Evolutionary conservation across 768 basidiomycete genomes (phyloP).

Genomic region (Ramaria rubella): DNA sequence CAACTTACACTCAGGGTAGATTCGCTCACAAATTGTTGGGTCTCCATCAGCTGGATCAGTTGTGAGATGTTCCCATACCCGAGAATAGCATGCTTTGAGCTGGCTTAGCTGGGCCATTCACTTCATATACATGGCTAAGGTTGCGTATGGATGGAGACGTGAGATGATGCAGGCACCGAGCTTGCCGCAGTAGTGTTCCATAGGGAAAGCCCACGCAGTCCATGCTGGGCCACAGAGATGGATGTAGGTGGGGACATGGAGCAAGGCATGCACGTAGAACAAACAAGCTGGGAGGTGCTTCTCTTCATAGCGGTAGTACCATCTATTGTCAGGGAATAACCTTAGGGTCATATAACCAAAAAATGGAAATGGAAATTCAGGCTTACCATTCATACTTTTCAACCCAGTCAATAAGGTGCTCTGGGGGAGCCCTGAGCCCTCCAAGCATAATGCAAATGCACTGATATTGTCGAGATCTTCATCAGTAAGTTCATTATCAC

Average conservation of each 20-base stretch:
- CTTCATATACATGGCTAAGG: background rate
- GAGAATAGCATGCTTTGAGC: conserved; percentile 21
- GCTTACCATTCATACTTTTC: no score
- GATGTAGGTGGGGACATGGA: background rate
- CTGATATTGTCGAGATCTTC: no score
- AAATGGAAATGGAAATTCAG: no score
- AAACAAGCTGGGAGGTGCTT: background rate
- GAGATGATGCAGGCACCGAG: background rate
- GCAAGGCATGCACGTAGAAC: background rate
- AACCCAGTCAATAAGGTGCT: no score
- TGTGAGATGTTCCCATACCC: conserved; percentile 7
- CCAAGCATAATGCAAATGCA: no score
- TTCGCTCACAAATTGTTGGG: background rate
- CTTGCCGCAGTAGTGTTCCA: conserved; percentile 21
- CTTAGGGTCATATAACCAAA: no score
- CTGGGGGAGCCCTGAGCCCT: no score
- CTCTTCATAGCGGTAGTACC: conserved; percentile 2
- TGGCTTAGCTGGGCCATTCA: conserved; percentile 20
- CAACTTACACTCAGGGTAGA: background rate
- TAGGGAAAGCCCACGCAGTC: conserved; percentile 24
- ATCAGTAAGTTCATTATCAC: no score
- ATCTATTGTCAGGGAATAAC: no score
- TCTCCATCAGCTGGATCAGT: background rate
- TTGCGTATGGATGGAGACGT: conserved; percentile 1
- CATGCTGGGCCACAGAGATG: background rate